phyloP scores from a whole-genome alignment of 257 asterid species.

The Salvia miltiorrhiza region DNA sequence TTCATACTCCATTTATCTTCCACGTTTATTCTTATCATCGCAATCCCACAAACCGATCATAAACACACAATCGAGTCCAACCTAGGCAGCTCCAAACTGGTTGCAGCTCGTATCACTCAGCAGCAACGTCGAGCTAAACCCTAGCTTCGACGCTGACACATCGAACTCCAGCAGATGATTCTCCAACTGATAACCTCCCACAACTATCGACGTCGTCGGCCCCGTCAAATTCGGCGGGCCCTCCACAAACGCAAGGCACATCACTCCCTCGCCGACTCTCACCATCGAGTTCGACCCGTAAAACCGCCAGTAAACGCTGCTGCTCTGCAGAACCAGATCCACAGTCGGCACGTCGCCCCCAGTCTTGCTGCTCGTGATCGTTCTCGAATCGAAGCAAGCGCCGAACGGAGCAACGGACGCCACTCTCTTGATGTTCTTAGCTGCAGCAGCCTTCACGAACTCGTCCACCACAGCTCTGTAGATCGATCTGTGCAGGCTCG shows the following conservation, averaged over 20 bases:
- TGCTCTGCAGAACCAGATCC: constrained; percentile 33
- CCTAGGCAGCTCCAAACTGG: constrained; percentile 32
- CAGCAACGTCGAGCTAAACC: constrained; percentile 42
- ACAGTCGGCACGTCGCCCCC: constrained; percentile 40
- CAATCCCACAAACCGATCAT: not conserved
- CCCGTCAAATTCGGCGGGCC: constrained; percentile 20
- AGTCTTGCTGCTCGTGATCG: constrained; percentile 11
- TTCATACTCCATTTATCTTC: too few relatives aligned
- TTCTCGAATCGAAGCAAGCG: constrained; percentile 42
- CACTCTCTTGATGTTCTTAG: constrained; percentile 31
- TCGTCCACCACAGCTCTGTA: constrained; percentile 30
- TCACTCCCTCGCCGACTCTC: constrained; percentile 21
- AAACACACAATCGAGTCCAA: not conserved
- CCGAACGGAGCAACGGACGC: constrained; percentile 45
- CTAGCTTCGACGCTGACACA: constrained; percentile 29
- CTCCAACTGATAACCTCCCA: constrained; percentile 60
- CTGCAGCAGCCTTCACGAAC: constrained; percentile 35
- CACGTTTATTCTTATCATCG: not conserved
- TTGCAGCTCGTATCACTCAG: constrained; percentile 39
- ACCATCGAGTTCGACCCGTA: constrained; percentile 47
- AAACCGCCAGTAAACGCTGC: constrained; percentile 37
- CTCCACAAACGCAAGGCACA: constrained; percentile 53
- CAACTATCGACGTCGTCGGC: constrained; percentile 33
- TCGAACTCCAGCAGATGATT: constrained; percentile 49
- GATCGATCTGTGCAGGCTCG: constrained; percentile 36